Evolutionary conservation across 2,329 filamentous ascomycete species (phyloP).

Genomic region (Paracoccidioides brasiliensis): DNA sequence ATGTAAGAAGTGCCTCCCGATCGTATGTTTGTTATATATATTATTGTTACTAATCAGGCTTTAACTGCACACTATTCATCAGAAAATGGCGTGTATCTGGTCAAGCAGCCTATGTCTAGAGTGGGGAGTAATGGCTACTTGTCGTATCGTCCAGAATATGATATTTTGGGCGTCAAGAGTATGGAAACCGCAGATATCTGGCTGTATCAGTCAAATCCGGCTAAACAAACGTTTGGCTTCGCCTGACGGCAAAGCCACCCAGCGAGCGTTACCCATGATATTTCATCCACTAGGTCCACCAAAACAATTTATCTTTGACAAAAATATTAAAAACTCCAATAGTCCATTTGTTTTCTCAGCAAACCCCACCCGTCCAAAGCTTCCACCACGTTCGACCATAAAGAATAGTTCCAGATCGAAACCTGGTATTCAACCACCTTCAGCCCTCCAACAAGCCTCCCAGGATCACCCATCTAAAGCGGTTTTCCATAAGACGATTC

Average conservation of each 20-base stretch:
- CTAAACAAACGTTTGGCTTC: not conserved
- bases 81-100: slow-evolving; percentile 2
- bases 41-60: not conserved
- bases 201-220: not conserved
- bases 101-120: not conserved
- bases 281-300: too few relatives aligned
- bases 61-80: not conserved
- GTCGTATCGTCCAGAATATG: not conserved
- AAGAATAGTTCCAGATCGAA: not conserved
- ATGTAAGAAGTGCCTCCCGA: not conserved
- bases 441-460: not conserved
- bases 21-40: not conserved
- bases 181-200: not conserved
- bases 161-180: not conserved
- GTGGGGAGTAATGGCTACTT: not conserved
- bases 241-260: too few relatives aligned
- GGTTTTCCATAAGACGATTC: too few relatives aligned
- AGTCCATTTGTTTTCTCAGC: not conserved
- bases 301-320: too few relatives aligned
- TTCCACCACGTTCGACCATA: not conserved
- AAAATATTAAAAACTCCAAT: too few relatives aligned
- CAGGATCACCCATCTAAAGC: not conserved
- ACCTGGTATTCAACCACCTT: not conserved
- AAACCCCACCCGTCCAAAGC: not conserved
- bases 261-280: too few relatives aligned